Evolutionary conservation across 108 stramenopile species (phyloP).

Genomic region (Epipyxis sp.): DNA sequence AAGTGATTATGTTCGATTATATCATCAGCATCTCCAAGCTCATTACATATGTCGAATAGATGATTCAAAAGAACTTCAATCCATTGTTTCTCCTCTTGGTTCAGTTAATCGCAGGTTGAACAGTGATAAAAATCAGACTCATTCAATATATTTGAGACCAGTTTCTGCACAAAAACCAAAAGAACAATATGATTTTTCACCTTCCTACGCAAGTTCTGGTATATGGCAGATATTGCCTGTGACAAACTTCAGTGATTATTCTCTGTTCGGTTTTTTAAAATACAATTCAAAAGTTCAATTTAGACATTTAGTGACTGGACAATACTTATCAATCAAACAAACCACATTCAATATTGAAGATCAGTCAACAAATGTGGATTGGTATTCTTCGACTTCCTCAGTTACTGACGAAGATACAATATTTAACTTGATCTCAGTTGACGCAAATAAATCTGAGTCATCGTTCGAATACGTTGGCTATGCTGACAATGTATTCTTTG

Average conservation of each 20-base stretch:
- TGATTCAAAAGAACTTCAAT: not conserved
- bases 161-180: not conserved
- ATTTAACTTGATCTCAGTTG: no score
- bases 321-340: not conserved
- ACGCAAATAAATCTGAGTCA: no score
- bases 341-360: not conserved
- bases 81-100: slow-evolving; percentile 1
- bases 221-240: slow-evolving; percentile 13
- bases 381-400: not conserved
- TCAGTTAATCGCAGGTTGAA: not conserved
- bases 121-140: not conserved
- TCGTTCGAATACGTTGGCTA: no score
- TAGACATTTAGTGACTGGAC: slow-evolving; percentile 5
- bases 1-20: not conserved
- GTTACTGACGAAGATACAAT: not conserved
- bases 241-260: not conserved
- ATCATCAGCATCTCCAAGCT: not conserved
- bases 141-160: not conserved
- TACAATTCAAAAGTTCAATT: not conserved
- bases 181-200: not conserved
- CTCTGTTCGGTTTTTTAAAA: not conserved
- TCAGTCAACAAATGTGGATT: not conserved
- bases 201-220: not conserved
- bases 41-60: slow-evolving; percentile 19
- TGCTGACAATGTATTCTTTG: no score